Conservation (phyloP, 129 eudicot genomes). For the Tagetes erecta region DNA sequence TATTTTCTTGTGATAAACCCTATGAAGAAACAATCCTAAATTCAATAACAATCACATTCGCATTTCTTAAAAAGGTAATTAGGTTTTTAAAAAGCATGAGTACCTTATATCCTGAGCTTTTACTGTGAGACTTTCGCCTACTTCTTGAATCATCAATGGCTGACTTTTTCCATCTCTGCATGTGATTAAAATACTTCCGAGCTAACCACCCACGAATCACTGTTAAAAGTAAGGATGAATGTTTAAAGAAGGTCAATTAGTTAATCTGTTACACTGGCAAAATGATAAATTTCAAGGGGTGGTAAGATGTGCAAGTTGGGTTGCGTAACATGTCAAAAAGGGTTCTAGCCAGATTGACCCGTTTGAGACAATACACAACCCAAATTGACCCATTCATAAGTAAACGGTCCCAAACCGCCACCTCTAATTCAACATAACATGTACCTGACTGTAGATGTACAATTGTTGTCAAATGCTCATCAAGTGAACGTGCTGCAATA, state of each 20-base stretch:
- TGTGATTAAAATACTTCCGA: slow-evolving; percentile 48
- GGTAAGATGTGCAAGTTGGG: neutral
- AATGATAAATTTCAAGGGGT: neutral
- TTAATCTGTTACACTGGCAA: neutral
- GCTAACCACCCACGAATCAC: slow-evolving; percentile 91
- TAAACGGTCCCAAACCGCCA: neutral
- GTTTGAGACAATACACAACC: neutral
- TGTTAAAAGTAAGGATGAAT: slow-evolving; percentile 35
- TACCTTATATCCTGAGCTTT: slow-evolving; percentile 64
- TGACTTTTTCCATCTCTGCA: slow-evolving; percentile 40
- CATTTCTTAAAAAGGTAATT: neutral
- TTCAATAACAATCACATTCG: neutral
- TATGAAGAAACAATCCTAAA: neutral
- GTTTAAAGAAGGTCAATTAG: neutral
- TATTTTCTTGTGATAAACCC: slow-evolving; percentile 33
- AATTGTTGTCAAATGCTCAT: slow-evolving; percentile 63
- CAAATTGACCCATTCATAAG: neutral
- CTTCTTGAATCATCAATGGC: slow-evolving; percentile 36
- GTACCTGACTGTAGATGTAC: slow-evolving; percentile 79
- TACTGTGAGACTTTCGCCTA: slow-evolving; percentile 30
- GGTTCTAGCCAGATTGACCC: neutral
- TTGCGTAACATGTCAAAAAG: neutral
- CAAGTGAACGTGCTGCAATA: slow-evolving; percentile 40
- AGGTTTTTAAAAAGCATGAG: neutral
- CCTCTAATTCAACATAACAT: slow-evolving; percentile 2